Evolutionary conservation across 495 filamentous ascomycete genomes (phyloP), one percentile per base, ranked within the genome.

Genomic region (Neurospora sp.): DNA sequence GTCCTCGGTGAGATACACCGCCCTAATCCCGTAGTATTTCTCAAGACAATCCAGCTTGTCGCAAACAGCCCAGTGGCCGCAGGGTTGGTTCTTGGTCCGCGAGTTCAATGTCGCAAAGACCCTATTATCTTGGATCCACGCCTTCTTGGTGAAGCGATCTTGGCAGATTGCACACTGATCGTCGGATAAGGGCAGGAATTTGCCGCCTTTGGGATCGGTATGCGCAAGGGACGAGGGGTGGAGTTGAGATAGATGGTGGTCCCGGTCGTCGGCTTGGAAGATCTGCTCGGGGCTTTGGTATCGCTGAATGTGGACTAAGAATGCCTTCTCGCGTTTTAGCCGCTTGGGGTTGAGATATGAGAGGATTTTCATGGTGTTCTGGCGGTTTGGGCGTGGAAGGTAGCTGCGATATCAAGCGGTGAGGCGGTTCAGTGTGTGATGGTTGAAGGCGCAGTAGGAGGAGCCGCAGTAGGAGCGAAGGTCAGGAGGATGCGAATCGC

Each of bases 181-280:
- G 9, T 10, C 8, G 0, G 3, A 0, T 0, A 20, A 1, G 8
- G n/a, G 3, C 9, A 0, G 1, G 16, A 44, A 44, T n/a, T 1
- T 3, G 16, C 41, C 41, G 41, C 3, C 16, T 44, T 44, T n/a
- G 16, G 5, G 27, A 31, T 31, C 27, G 27, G 27, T 31, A 31
- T 31, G 27, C 27, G 27, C 27, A 31, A 31, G 27, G 27, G 27
- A 3, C 27, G 27, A 31, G 27, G 27, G 27, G 27, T 31, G 27
- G 27, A 31, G 27, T 31, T 31, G 27, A 31, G 27, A 31, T 31
- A 31, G 27, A 31, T 31, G 27, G 27, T 31, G 27, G 27, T 31
- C 27, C 27, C 27, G 27, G 27, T 31, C 27, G 27, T 31, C 27
- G 27, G 27, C 27, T 48, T 48, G 44, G 9, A 53, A 53, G 46